These are phyloP conservation scores for Carnegiea gigantea DNA, from an alignment of 179 eudicot species.

Conservation along the genomic window DNA sequence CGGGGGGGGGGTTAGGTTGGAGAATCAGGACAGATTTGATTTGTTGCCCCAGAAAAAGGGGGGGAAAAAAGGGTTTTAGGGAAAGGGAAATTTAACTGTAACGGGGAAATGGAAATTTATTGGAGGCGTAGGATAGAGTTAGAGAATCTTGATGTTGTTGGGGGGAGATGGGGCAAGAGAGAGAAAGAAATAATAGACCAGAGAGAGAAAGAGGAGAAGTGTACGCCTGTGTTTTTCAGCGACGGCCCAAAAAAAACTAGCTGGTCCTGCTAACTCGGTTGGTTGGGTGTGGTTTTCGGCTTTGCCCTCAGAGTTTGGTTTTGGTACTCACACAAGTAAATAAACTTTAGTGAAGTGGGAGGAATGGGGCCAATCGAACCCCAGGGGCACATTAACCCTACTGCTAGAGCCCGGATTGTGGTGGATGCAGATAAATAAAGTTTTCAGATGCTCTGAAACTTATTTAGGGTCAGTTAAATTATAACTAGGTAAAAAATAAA, in stretches of 20 bases:
- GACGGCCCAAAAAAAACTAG: not conserved
- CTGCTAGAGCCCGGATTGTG: too few relatives aligned
- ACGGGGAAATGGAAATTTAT: not conserved
- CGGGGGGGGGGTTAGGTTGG: not conserved
- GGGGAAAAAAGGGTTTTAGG: not conserved
- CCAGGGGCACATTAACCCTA: too few relatives aligned
- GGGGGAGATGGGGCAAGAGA: slow-evolving; percentile 6
- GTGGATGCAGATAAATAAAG: too few relatives aligned
- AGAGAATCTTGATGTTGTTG: slow-evolving; percentile 21
- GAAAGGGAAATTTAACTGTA: not conserved
- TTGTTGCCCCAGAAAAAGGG: not conserved
- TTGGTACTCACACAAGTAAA: too few relatives aligned
- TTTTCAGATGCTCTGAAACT: too few relatives aligned
- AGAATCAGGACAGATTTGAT: not conserved
- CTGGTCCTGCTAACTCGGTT: not conserved
- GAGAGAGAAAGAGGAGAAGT: not conserved
- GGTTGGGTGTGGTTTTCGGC: too few relatives aligned
- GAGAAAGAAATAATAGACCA: not conserved
- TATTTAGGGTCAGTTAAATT: too few relatives aligned
- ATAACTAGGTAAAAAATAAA: too few relatives aligned
- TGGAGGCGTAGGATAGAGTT: not conserved
- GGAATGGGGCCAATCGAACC: too few relatives aligned
- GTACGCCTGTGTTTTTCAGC: not conserved
- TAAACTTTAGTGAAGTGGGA: too few relatives aligned
- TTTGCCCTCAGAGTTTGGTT: too few relatives aligned